Evolutionary conservation across 805 yeast species (phyloP).

Genomic region (Candida khao-thaluensis): DNA sequence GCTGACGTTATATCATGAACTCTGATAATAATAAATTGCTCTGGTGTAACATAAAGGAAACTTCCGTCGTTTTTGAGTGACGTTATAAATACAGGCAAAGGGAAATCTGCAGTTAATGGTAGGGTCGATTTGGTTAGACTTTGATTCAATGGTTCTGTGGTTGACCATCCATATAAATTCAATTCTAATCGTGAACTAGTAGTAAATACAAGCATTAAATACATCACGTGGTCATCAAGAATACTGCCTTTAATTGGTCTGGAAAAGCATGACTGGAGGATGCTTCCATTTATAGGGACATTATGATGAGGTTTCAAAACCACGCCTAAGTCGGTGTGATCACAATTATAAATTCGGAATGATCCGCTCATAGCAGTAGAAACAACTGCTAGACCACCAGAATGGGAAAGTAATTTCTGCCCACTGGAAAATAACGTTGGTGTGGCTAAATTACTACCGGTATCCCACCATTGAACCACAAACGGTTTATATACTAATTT

Average conservation of each 20-base stretch:
- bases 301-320: conserved; percentile 39
- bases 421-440: conserved; percentile 27
- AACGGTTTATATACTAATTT: conserved; percentile 37
- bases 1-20: conserved; percentile 50
- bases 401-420: conserved; percentile 30
- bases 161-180: conserved; percentile 42
- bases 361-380: conserved; percentile 35
- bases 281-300: conserved; percentile 39
- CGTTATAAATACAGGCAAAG: conserved; percentile 42
- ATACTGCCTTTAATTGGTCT: conserved; percentile 28
- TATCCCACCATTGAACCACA: conserved; percentile 53
- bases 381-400: conserved; percentile 38
- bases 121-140: conserved; percentile 36
- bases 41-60: conserved; percentile 39
- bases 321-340: conserved; percentile 36
- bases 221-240: conserved; percentile 29
- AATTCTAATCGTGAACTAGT: conserved; percentile 35
- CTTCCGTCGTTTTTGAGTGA: conserved; percentile 37
- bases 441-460: conserved; percentile 13
- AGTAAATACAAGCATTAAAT: conserved; percentile 38
- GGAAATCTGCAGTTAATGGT: conserved; percentile 39
- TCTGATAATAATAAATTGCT: conserved; percentile 34
- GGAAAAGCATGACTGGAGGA: conserved; percentile 44
- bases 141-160: conserved; percentile 30
- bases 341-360: conserved; percentile 39